Base-by-base conservation (phyloP, 768 basidiomycete species). In the Udeniomyces megalosporus region DNA sequence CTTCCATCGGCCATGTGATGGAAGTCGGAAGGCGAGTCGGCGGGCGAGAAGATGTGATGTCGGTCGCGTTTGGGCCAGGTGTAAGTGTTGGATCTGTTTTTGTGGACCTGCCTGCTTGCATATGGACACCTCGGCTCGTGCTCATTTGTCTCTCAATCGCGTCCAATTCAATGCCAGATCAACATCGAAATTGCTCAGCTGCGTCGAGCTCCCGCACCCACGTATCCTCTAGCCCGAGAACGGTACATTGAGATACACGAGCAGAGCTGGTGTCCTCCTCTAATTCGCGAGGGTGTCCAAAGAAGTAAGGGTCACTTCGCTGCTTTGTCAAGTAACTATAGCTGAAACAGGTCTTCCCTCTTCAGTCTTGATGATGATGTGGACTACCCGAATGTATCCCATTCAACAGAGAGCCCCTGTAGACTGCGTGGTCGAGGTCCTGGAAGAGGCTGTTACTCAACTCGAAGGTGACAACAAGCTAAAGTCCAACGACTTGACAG, bases 191-290 rank as follows among this genome's bases (percentile, higher is more conserved):
- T 52, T 5, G 50, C 28, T 5, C 50, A 52, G 6, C 50, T 52
- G 3, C 50, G 50, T 22, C 50, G 50, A 26, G n/a, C 50, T 5
- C 15, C 24, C 31, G n/a, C 31, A 31, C 17, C 50, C n/a, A 26
- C 58, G 12, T 49, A 53, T 68, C 69, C 7, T 67, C 66, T 61
- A 44, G 26, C 54, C 42, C 66, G 70, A 6, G 67, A 67, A 17
- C 65, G 70, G 35, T 55, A 71, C 26, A 57, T 71, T 28, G 71
- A 71, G 57, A 59, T 71, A 20, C 63, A 68, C 62, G 72, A 73
- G 50, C 71, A 69, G 34, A 31, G 67, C 15, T 69, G 62, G 57
- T 70, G 67, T 58, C 71, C 72, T 1, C 55, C 70, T 34, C 60
- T 47, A 10, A 66, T 73, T 50, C 60, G 69, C 8, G 63, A 61